Conservation (phyloP, 106 monocot genomes). For the Triglochin maritima region DNA sequence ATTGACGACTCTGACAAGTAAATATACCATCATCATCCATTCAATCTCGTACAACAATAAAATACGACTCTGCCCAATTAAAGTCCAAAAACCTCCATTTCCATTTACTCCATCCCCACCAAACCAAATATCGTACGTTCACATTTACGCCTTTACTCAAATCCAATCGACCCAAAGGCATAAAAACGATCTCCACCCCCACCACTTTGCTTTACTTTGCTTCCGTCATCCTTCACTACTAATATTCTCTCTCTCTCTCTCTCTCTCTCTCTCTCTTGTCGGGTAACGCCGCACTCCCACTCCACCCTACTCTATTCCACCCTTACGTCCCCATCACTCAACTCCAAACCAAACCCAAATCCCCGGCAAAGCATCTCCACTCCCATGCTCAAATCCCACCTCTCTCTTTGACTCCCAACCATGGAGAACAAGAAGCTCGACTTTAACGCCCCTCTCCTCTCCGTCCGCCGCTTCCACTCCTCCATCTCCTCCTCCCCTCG, state of each 20-base stretch:
- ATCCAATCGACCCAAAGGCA: no score
- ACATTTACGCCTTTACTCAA: no score
- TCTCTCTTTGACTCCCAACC: no score
- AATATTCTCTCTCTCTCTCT: not conserved
- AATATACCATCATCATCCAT: no score
- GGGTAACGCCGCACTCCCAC: not conserved
- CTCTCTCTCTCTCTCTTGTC: not conserved
- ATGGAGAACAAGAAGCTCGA: constrained; percentile 47
- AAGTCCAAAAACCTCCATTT: no score
- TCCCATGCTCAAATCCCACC: not conserved
- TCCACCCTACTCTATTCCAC: not conserved
- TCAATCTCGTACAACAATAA: no score
- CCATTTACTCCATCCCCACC: no score
- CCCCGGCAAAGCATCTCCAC: not conserved
- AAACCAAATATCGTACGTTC: no score
- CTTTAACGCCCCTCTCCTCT: constrained; percentile 47
- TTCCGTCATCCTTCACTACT: not conserved
- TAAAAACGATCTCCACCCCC: no score
- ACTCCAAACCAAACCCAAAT: not conserved
- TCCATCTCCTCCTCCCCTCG: constrained; percentile 8
- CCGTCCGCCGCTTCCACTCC: constrained; percentile 43
- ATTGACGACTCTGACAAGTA: no score
- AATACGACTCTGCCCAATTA: no score
- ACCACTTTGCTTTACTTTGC: not conserved
- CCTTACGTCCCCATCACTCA: not conserved